A percentile compares a stretch with the other conserved stretches of the same genome.
phyloP scores from a whole-genome alignment of 306 rosid genomes.

The Inga oerstediana region DNA sequence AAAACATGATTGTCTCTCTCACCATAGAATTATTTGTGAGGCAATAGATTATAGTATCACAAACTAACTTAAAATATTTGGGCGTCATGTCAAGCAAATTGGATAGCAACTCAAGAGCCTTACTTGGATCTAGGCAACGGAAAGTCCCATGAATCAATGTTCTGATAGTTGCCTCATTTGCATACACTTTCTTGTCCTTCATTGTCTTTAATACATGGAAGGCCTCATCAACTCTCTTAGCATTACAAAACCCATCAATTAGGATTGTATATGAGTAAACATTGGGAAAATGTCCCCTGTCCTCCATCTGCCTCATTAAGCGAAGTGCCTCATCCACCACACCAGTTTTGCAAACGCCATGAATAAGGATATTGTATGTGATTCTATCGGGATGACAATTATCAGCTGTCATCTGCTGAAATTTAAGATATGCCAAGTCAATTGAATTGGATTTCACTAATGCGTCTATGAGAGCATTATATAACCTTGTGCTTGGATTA shows the following conservation, averaged over 20 bases:
- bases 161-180: slow-evolving; percentile 78
- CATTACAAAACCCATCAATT: slow-evolving; percentile 79
- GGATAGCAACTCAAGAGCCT: slow-evolving; percentile 62
- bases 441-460: slow-evolving; percentile 78
- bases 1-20: slow-evolving; percentile 52
- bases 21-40: slow-evolving; percentile 63
- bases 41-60: slow-evolving; percentile 66
- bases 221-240: slow-evolving; percentile 75
- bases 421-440: slow-evolving; percentile 81
- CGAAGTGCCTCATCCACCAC: slow-evolving; percentile 89
- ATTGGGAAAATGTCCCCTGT: slow-evolving; percentile 64
- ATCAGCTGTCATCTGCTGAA: slow-evolving; percentile 76
- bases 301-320: slow-evolving; percentile 75
- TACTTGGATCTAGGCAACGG: slow-evolving; percentile 54
- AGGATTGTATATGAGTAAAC: slow-evolving; percentile 76
- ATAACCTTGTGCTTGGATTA: slow-evolving; percentile 68
- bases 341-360: slow-evolving; percentile 80
- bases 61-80: slow-evolving; percentile 53
- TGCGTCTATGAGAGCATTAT: slow-evolving; percentile 86
- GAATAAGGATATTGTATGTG: slow-evolving; percentile 78
- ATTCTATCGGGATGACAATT: slow-evolving; percentile 74
- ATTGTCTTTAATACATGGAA: slow-evolving; percentile 62
- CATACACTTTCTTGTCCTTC: slow-evolving; percentile 62
- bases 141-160: slow-evolving; percentile 80
- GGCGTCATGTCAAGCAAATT: slow-evolving; percentile 53